A percentile compares a stretch with the other conserved stretches of the same genome.
These are phyloP conservation scores for Pinus albicaulis DNA, from an alignment of 75 land plant genomes.

Conservation along the genomic window DNA sequence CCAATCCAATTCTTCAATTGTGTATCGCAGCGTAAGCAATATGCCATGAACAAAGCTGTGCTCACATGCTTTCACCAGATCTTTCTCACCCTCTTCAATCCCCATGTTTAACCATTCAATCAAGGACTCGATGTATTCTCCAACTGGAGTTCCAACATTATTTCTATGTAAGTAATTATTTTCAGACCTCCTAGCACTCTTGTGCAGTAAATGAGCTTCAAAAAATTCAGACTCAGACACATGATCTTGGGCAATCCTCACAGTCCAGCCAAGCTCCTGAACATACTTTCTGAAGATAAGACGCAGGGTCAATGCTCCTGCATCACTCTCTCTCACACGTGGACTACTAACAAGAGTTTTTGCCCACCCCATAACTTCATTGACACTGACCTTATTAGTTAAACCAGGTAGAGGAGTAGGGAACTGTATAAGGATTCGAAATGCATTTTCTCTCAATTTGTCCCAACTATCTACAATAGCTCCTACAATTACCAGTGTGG, in stretches of 20 bases:
- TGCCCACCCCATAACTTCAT: conserved; percentile 69
- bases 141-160: conserved; percentile 28
- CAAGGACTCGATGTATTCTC: conserved; percentile 66
- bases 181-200: conserved; percentile 7
- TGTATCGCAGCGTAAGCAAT: conserved; percentile 83
- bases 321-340: conserved; percentile 98
- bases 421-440: conserved; percentile 67
- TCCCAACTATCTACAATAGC: conserved; percentile 99
- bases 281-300: conserved; percentile 94
- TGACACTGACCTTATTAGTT: conserved; percentile 35
- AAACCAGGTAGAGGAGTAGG: conserved; percentile 97
- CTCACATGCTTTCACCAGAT: conserved; percentile 82
- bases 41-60: conserved; percentile 97
- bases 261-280: conserved; percentile 75
- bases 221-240: conserved; percentile 16
- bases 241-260: conserved; percentile 44
- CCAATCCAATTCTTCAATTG: conserved; percentile 97
- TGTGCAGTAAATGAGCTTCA: conserved; percentile 3
- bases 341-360: conserved; percentile 86
- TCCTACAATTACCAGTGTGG: conserved; percentile 71
- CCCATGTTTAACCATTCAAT: conserved; percentile 74
- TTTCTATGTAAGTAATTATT: neutral
- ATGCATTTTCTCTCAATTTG: conserved; percentile 85
- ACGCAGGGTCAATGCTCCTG: conserved; percentile 85
- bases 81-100: conserved; percentile 82